Percentiles rank a stretch among this genome's conserved stretches.
Conservation (phyloP, 176 grass and related monocot species). For the Lolium multiflorum region DNA sequence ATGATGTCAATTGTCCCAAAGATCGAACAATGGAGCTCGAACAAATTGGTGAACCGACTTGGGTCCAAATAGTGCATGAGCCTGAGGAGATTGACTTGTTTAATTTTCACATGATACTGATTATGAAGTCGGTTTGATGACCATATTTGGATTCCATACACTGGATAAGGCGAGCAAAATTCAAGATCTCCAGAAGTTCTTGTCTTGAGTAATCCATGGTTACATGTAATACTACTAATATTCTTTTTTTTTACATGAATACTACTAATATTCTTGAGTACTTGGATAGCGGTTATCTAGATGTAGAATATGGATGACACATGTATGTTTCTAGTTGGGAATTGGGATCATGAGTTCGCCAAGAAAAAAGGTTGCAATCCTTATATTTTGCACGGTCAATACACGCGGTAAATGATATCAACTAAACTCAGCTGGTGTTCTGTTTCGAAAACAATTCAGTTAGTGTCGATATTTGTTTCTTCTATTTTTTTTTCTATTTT, state of each 20-base stretch:
- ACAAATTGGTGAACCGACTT: constrained; percentile 1
- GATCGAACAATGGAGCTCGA: constrained; percentile 90
- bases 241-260: no score
- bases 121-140: background rate
- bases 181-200: background rate
- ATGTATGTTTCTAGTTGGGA: background rate
- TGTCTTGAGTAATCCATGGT: background rate
- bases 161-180: background rate
- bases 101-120: background rate
- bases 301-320: background rate
- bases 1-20: constrained; percentile 82
- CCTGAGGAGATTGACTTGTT: constrained; percentile 9
- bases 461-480: no score
- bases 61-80: constrained; percentile 25
- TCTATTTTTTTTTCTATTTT: no score
- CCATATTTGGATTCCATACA: background rate
- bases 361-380: background rate
- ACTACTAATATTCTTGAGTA: background rate
- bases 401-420: background rate
- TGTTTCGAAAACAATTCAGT: no score
- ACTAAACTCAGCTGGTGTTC: background rate
- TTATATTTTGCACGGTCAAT: background rate
- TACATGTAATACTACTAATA: background rate
- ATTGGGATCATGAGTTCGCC: background rate
- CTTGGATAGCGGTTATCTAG: background rate